Conservation (phyloP, 2,329 filamentous ascomycete genomes). For the Ilyonectria destructans region DNA sequence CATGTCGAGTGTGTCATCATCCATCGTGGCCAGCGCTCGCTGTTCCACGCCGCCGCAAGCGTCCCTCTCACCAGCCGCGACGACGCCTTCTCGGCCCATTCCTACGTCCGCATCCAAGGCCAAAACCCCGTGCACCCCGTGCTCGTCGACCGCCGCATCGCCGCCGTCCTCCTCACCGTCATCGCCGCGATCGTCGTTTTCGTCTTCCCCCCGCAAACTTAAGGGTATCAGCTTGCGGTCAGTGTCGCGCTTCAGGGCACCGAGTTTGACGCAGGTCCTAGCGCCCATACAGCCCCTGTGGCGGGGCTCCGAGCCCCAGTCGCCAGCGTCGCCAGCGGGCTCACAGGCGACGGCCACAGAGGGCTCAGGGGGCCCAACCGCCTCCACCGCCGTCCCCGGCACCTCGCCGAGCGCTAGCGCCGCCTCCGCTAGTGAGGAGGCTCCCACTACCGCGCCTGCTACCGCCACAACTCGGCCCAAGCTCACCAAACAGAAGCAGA, state of each 20-base stretch:
- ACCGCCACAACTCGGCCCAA: slow-evolving; percentile 41
- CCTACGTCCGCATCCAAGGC: slow-evolving; percentile 31
- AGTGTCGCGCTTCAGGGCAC: slow-evolving; percentile 42
- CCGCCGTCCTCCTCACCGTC: slow-evolving; percentile 36
- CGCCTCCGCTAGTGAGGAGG: slow-evolving; percentile 21
- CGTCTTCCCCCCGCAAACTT: slow-evolving; percentile 45
- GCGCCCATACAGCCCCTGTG: slow-evolving; percentile 46
- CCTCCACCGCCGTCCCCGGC: slow-evolving; percentile 26
- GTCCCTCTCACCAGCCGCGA: slow-evolving; percentile 36
- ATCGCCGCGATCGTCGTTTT: slow-evolving; percentile 46
- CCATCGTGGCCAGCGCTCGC: slow-evolving; percentile 46
- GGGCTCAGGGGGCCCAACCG: slow-evolving; percentile 35
- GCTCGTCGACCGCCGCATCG: slow-evolving; percentile 25
- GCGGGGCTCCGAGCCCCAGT: slow-evolving; percentile 44
- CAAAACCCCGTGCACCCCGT: slow-evolving; percentile 39
- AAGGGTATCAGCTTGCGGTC: slow-evolving; percentile 51
- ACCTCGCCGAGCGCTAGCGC: slow-evolving; percentile 32
- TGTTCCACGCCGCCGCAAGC: slow-evolving; percentile 39
- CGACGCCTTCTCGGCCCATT: slow-evolving; percentile 39
- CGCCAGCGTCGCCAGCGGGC: slow-evolving; percentile 12
- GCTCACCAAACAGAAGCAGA: slow-evolving; percentile 22
- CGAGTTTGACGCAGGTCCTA: slow-evolving; percentile 49
- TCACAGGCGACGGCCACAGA: slow-evolving; percentile 2
- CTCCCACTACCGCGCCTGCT: slow-evolving; percentile 34
- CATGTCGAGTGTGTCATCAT: slow-evolving; percentile 40